These are phyloP conservation scores for Beauveria varroae DNA, from an alignment of 2,329 filamentous ascomycete genomes.

Conservation along the genomic window DNA sequence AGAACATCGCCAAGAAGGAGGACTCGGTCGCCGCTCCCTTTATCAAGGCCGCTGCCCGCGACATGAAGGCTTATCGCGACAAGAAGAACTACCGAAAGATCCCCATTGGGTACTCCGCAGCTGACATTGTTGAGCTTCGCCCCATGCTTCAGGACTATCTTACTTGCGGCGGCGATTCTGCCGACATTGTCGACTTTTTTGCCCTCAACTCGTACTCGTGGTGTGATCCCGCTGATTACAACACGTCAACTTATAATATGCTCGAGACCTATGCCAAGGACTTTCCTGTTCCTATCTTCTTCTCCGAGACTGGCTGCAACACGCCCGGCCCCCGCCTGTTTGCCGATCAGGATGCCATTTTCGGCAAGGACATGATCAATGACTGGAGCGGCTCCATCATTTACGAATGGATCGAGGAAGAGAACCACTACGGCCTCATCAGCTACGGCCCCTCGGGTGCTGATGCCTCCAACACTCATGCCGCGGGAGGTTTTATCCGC, in stretches of 20 bases:
- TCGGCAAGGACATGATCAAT: slow-evolving; percentile 63
- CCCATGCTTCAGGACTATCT: slow-evolving; percentile 63
- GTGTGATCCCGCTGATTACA: slow-evolving; percentile 56
- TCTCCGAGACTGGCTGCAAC: slow-evolving; percentile 85
- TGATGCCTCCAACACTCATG: slow-evolving; percentile 42
- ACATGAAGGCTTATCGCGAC: slow-evolving; percentile 76
- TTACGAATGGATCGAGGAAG: slow-evolving; percentile 85
- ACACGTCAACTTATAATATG: slow-evolving; percentile 58
- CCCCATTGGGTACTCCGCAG: slow-evolving; percentile 80
- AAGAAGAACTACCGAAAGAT: slow-evolving; percentile 71
- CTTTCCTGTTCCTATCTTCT: slow-evolving; percentile 81
- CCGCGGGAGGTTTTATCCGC: slow-evolving; percentile 60
- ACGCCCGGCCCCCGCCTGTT: slow-evolving; percentile 53
- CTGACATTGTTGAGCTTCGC: slow-evolving; percentile 66
- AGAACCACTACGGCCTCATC: slow-evolving; percentile 75
- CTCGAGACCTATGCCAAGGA: slow-evolving; percentile 59
- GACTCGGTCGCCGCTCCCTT: slow-evolving; percentile 65
- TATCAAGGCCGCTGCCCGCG: slow-evolving; percentile 72
- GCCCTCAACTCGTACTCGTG: slow-evolving; percentile 80
- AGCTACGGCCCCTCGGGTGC: slow-evolving; percentile 60
- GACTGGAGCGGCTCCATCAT: slow-evolving; percentile 71
- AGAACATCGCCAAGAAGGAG: slow-evolving; percentile 61
- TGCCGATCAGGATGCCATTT: slow-evolving; percentile 68
- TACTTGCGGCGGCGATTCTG: slow-evolving; percentile 63
- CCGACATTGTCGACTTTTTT: slow-evolving; percentile 75